Conservation (phyloP, 2,329 filamentous ascomycete genomes). For the Fusarium verticillioides region DNA sequence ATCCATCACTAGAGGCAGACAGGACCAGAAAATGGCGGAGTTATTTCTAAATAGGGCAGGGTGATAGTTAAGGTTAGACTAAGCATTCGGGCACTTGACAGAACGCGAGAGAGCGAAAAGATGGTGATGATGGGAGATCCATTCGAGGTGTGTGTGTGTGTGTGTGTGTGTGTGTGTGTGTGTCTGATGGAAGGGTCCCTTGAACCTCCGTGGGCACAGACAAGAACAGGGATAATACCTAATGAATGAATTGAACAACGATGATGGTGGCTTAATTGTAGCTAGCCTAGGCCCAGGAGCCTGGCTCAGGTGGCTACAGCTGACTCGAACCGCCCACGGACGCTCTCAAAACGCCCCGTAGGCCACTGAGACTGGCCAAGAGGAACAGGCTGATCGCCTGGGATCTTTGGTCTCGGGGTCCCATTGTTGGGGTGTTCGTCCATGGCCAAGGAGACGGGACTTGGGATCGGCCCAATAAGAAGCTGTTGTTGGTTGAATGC, state of each 20-base stretch:
- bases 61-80: constrained; percentile 5
- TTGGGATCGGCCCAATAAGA: constrained; percentile 25
- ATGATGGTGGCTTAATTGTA: constrained; percentile 19
- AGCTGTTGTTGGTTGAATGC: constrained; percentile 15
- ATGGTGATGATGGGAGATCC: constrained; percentile 6
- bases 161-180: not conserved
- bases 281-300: constrained; percentile 40
- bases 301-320: constrained; percentile 41
- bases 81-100: constrained; percentile 15
- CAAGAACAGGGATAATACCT: constrained; percentile 2
- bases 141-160: constrained; percentile 5
- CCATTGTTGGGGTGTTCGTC: constrained; percentile 29
- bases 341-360: constrained; percentile 18
- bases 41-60: constrained; percentile 13
- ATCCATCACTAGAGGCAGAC: not conserved
- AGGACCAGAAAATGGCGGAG: constrained; percentile 1
- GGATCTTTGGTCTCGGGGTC: constrained; percentile 15
- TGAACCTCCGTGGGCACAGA: not conserved
- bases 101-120: constrained; percentile 14
- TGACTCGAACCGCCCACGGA: constrained; percentile 42
- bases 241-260: not conserved
- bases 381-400: constrained; percentile 14
- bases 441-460: constrained; percentile 42
- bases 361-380: constrained; percentile 17
- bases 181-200: not conserved